A percentile compares a stretch with the other conserved stretches of the same genome.
Evolutionary conservation across 2,329 filamentous ascomycete species (phyloP).

Genomic region (Trichoderma lentiforme): DNA sequence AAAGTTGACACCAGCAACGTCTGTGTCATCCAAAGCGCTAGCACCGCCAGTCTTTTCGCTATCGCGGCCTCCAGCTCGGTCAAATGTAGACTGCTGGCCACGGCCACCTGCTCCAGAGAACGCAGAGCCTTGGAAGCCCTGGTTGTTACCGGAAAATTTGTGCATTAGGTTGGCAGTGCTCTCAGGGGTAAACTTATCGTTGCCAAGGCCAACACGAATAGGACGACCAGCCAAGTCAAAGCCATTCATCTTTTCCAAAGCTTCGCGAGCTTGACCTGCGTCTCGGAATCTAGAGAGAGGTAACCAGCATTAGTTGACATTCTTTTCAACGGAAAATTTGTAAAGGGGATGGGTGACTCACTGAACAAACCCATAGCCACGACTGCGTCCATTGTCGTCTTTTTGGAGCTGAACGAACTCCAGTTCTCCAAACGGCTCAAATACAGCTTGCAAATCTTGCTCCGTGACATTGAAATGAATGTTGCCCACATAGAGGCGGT

Average conservation of each 20-base stretch:
- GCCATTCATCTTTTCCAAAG: constrained; percentile 98
- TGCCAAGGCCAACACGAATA: constrained; percentile 97
- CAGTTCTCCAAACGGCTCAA: constrained; percentile 95
- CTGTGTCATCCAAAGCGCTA: constrained; percentile 93
- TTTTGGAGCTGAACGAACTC: constrained; percentile 98
- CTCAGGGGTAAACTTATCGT: constrained; percentile 99
- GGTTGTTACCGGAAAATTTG: constrained; percentile 81
- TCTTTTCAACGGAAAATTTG: neutral
- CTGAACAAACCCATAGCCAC: constrained; percentile 99
- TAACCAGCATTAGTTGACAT: constrained; percentile 32
- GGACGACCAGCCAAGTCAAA: constrained; percentile 97
- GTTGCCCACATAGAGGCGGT: constrained; percentile 97
- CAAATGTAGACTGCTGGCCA: constrained; percentile 83
- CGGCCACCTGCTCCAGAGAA: constrained; percentile 90
- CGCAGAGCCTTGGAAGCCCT: constrained; percentile 80
- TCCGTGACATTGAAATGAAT: constrained; percentile 99
- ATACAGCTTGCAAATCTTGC: constrained; percentile 90
- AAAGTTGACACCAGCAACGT: constrained; percentile 98
- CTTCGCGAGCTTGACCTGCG: constrained; percentile 85
- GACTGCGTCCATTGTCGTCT: constrained; percentile 84
- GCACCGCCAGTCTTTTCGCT: constrained; percentile 88
- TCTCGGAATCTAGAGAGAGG: constrained; percentile 70
- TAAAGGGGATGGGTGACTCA: constrained; percentile 50
- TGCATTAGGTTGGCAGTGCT: constrained; percentile 89
- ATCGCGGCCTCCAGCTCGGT: constrained; percentile 83